A percentile compares a stretch with the other conserved stretches of the same genome.
phyloP scores from a whole-genome alignment of 2,329 filamentous ascomycete genomes.

The Paecilomyces niveus region DNA sequence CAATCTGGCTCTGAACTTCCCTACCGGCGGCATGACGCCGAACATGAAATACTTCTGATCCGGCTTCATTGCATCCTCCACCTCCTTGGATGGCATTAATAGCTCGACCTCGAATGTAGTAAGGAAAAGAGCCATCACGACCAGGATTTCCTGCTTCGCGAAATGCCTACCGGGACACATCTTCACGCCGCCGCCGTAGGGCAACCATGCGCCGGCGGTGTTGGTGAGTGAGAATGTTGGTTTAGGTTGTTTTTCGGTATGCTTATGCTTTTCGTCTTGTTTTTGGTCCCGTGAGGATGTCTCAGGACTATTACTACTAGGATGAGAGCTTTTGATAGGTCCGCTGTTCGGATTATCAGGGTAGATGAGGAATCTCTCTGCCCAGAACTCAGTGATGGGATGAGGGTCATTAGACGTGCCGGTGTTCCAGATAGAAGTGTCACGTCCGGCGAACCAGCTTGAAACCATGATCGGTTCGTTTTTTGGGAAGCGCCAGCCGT shows the following conservation, averaged over 20 bases:
- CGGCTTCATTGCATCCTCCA: not conserved
- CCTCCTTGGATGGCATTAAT: not conserved
- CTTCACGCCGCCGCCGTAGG: constrained; percentile 26
- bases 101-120: not conserved
- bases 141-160: constrained; percentile 35
- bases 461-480: constrained; percentile 10
- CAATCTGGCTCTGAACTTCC: not conserved
- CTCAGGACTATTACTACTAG: not conserved
- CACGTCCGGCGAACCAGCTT: constrained; percentile 8
- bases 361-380: not conserved
- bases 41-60: not conserved
- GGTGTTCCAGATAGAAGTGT: constrained; percentile 10
- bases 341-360: not conserved
- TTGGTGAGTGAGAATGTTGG: constrained; percentile 6
- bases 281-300: constrained; percentile 3
- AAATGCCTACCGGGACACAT: constrained; percentile 36
- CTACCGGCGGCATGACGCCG: not conserved
- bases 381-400: not conserved
- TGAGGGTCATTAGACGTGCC: constrained; percentile 2
- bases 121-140: constrained; percentile 17
- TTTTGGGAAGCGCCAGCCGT: constrained; percentile 6
- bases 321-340: not conserved
- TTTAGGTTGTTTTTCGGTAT: not conserved
- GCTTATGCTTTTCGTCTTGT: not conserved
- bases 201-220: constrained; percentile 15